Evolutionary conservation across 192 early-diverging fungal genomes (phyloP).

Genomic region (Backusella liffmaniae): DNA sequence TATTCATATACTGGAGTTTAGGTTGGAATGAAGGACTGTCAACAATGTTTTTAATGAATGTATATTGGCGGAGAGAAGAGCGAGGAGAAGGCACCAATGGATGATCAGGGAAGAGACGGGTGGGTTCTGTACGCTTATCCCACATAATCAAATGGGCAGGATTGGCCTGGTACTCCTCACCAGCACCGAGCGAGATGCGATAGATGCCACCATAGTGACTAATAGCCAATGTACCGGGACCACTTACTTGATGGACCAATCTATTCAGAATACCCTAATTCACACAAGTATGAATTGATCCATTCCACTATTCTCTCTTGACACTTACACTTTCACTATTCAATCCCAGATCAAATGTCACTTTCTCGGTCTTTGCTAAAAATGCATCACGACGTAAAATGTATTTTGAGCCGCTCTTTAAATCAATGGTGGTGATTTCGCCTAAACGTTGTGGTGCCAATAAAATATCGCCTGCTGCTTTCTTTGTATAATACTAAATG

Average conservation of each 20-base stretch:
- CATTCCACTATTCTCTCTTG: not conserved
- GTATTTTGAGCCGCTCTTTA: slow-evolving; percentile 55
- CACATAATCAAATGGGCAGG: slow-evolving; percentile 59
- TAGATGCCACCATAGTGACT: slow-evolving; percentile 66
- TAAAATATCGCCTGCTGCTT: slow-evolving; percentile 60
- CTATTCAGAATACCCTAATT: slow-evolving; percentile 53
- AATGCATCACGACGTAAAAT: slow-evolving; percentile 63
- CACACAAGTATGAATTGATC: too few species aligned
- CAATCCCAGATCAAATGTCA: slow-evolving; percentile 45
- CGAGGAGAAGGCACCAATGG: slow-evolving; percentile 37
- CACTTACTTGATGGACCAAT: slow-evolving; percentile 61
- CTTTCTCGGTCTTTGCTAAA: slow-evolving; percentile 58
- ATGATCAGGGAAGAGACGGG: slow-evolving; percentile 35
- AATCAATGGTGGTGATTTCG: slow-evolving; percentile 60
- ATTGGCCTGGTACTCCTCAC: slow-evolving; percentile 74
- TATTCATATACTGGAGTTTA: slow-evolving; percentile 30
- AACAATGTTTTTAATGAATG: slow-evolving; percentile 40
- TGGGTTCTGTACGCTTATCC: slow-evolving; percentile 51
- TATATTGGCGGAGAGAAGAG: slow-evolving; percentile 40
- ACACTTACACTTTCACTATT: slow-evolving; percentile 34
- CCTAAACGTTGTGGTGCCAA: slow-evolving; percentile 61
- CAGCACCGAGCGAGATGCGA: slow-evolving; percentile 59
- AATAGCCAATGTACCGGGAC: slow-evolving; percentile 67
- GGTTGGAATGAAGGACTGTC: slow-evolving; percentile 42
- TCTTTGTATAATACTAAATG: slow-evolving; percentile 54